A percentile compares a stretch with the other conserved stretches of the same genome.
These are phyloP conservation scores for Choanephora cucurbitarum DNA, from an alignment of 371 early-diverging fungal genomes.

Conservation along the genomic window DNA sequence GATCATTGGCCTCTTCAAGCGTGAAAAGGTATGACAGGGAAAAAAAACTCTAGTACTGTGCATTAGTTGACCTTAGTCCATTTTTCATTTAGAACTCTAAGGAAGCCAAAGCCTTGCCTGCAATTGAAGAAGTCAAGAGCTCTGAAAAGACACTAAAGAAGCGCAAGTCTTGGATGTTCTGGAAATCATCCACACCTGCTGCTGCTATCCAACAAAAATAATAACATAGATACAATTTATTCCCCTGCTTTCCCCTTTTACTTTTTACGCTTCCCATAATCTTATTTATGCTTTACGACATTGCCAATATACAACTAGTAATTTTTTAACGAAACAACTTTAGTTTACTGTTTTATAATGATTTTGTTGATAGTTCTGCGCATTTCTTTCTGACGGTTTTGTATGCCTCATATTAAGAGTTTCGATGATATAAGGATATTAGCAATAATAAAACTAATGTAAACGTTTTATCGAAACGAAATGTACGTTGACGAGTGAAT, in stretches of 20 bases:
- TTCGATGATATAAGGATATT: no score
- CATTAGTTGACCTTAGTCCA: background rate
- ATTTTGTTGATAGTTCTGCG: no score
- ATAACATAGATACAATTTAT: background rate
- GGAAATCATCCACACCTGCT: slow-evolving; percentile 23
- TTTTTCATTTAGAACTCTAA: background rate
- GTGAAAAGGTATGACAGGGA: slow-evolving; percentile 21
- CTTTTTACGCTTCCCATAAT: background rate
- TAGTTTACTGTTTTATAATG: no score
- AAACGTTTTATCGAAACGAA: no score
- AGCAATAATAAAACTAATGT: no score
- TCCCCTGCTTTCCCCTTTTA: background rate
- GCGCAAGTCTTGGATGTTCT: slow-evolving; percentile 28
- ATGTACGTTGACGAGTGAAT: no score
- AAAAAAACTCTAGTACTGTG: background rate
- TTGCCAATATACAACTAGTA: no score
- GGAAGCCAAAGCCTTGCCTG: background rate
- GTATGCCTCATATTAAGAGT: no score
- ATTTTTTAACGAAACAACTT: background rate
- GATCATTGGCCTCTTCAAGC: slow-evolving; percentile 27
- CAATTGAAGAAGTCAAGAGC: background rate
- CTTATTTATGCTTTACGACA: background rate
- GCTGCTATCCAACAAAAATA: slow-evolving; percentile 7
- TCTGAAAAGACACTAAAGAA: slow-evolving; percentile 16
- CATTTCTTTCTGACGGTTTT: no score